Evolutionary conservation across 1,139 yeast species (phyloP).

Genomic region (Eremothecium coryli): DNA sequence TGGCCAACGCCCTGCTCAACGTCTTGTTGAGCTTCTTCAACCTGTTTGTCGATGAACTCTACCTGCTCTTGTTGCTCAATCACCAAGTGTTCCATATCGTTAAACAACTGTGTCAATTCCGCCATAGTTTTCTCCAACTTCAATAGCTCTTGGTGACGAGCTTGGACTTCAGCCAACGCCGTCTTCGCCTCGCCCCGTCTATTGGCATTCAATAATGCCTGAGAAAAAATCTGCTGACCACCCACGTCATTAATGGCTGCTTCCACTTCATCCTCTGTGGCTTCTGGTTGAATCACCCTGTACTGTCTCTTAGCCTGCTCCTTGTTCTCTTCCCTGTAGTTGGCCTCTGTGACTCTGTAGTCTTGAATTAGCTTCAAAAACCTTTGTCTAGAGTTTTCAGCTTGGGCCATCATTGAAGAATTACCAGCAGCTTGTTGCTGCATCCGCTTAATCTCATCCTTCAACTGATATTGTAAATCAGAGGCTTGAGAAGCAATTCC

Average conservation of each 20-base stretch:
- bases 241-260: conserved; percentile 80
- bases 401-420: conserved; percentile 78
- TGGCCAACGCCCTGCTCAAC: conserved; percentile 93
- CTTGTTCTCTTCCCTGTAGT: conserved; percentile 75
- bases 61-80: conserved; percentile 91
- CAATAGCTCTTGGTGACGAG: conserved; percentile 90
- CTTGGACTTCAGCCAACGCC: conserved; percentile 90
- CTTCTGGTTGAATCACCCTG: conserved; percentile 86
- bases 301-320: conserved; percentile 90
- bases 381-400: conserved; percentile 77
- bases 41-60: conserved; percentile 73
- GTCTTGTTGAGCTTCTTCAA: conserved; percentile 76
- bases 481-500: conserved; percentile 69
- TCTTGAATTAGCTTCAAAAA: conserved; percentile 81
- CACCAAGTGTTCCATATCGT: conserved; percentile 93
- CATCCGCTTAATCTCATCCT: conserved; percentile 64
- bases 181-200: conserved; percentile 96
- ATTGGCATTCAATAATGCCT: conserved; percentile 83
- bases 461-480: conserved; percentile 65
- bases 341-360: conserved; percentile 78
- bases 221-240: conserved; percentile 87
- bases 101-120: conserved; percentile 87
- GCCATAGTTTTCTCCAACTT: conserved; percentile 94
- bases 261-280: conserved; percentile 73
- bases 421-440: conserved; percentile 68